phyloP scores from a whole-genome alignment of 1,139 yeast genomes.

The Torulaspora pretoriensis region DNA sequence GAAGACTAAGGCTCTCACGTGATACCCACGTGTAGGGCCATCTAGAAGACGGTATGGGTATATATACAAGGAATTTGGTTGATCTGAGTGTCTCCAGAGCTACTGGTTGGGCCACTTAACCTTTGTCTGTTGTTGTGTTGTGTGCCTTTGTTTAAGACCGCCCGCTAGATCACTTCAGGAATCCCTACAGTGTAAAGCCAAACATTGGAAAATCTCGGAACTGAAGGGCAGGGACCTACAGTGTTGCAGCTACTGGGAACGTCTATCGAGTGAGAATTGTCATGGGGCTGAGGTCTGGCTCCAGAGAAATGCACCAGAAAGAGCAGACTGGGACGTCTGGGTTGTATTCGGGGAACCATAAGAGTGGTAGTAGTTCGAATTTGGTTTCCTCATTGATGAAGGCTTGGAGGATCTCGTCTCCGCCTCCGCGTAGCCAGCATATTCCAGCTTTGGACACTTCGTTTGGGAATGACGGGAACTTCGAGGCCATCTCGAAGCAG shows the following conservation, averaged over 20 bases:
- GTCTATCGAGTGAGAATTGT: not conserved
- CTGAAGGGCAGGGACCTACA: not conserved
- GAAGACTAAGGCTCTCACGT: not conserved
- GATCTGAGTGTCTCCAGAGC: not conserved
- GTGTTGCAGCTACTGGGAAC: not conserved
- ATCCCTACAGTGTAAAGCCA: not conserved
- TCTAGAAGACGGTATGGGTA: too few relatives aligned
- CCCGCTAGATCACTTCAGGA: slow-evolving; percentile 1
- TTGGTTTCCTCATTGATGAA: slow-evolving; percentile 30
- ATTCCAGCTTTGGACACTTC: slow-evolving; percentile 7
- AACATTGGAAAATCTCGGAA: not conserved
- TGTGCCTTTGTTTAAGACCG: not conserved
- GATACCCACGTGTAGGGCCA: not conserved
- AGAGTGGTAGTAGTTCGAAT: slow-evolving; percentile 15
- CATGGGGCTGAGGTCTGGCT: slow-evolving; percentile 16
- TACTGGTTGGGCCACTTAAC: not conserved
- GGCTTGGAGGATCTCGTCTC: slow-evolving; percentile 29
- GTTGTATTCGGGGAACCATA: slow-evolving; percentile 2
- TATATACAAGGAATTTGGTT: not conserved
- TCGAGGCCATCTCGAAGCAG: slow-evolving; percentile 31
- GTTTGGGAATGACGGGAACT: slow-evolving; percentile 22
- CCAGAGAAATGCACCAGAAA: slow-evolving; percentile 26
- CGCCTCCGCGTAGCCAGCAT: slow-evolving; percentile 3
- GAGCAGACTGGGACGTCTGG: slow-evolving; percentile 13
- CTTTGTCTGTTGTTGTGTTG: slow-evolving; percentile 1